Conservation (phyloP, 352 stramenopile species). For the Pythium vanterpoolii region DNA sequence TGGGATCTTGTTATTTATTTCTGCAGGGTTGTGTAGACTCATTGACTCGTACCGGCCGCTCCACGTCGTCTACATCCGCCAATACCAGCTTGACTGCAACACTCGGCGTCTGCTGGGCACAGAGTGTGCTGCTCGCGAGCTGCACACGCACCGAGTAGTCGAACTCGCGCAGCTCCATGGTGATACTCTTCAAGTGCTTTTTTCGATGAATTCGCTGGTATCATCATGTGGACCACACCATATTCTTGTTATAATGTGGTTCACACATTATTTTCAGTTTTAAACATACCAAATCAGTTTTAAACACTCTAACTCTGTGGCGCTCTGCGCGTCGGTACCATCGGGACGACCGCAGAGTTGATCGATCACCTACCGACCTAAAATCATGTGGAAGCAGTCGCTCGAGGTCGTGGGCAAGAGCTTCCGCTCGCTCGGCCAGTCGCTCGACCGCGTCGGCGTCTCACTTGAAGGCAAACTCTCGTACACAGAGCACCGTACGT, state of each 20-base stretch:
- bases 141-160: constrained; percentile 73
- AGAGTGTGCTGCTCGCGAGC: constrained; percentile 58
- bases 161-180: constrained; percentile 45
- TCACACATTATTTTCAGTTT: constrained; percentile 6
- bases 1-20: neutral
- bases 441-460: constrained; percentile 83
- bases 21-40: neutral
- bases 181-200: neutral
- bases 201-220: neutral
- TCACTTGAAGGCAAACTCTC: constrained; percentile 72
- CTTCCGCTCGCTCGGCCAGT: constrained; percentile 81
- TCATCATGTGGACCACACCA: constrained; percentile 19
- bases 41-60: constrained; percentile 24
- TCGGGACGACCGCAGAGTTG: too few relatives aligned
- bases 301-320: constrained; percentile 15
- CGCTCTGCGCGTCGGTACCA: constrained; percentile 10
- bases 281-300: constrained; percentile 7
- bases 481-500: constrained; percentile 89
- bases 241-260: constrained; percentile 1
- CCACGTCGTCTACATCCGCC: constrained; percentile 7
- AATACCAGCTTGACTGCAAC: constrained; percentile 60
- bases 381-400: constrained; percentile 58
- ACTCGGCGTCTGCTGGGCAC: constrained; percentile 30
- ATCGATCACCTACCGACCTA: constrained; percentile 3
- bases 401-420: constrained; percentile 74